A percentile compares a stretch with the other conserved stretches of the same genome.
Evolutionary conservation across 2,329 filamentous ascomycete genomes (phyloP).

Genomic region (Diplodia mutila): DNA sequence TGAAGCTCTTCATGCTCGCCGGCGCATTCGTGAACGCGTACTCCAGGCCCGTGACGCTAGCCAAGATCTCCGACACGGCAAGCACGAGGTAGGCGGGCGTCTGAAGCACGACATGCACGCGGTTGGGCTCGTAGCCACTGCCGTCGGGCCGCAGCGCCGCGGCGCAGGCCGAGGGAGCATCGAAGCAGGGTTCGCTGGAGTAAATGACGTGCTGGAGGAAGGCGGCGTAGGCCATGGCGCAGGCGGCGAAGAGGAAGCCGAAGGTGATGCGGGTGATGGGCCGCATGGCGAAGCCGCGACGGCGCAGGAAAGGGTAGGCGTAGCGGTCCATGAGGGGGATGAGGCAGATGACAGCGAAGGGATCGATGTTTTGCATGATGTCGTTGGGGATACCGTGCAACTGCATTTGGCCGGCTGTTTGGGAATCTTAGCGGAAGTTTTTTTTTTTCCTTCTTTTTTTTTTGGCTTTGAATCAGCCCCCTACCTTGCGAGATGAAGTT

Average conservation of each 20-base stretch:
- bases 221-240: slow-evolving; percentile 60
- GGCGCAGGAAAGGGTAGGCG: slow-evolving; percentile 51
- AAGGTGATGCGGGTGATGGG: slow-evolving; percentile 60
- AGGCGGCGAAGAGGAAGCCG: slow-evolving; percentile 57
- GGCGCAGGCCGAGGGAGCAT: slow-evolving; percentile 44
- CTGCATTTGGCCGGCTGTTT: slow-evolving; percentile 49
- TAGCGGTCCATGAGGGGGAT: slow-evolving; percentile 52
- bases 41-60: slow-evolving; percentile 53
- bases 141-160: slow-evolving; percentile 38
- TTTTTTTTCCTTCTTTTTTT: not conserved
- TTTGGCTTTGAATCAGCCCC: not conserved
- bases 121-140: slow-evolving; percentile 41
- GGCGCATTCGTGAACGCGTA: slow-evolving; percentile 54
- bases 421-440: not conserved
- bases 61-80: slow-evolving; percentile 51
- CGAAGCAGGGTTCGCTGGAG: slow-evolving; percentile 56
- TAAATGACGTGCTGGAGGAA: slow-evolving; percentile 62
- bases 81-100: slow-evolving; percentile 52
- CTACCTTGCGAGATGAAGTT: slow-evolving; percentile 53
- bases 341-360: slow-evolving; percentile 51
- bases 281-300: slow-evolving; percentile 44
- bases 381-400: slow-evolving; percentile 54
- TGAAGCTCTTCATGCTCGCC: slow-evolving; percentile 52
- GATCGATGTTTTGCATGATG: slow-evolving; percentile 54
- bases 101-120: slow-evolving; percentile 51